phyloP scores from a whole-genome alignment of 1,284 basidiomycete genomes.

The Acaromyces ingoldii region DNA sequence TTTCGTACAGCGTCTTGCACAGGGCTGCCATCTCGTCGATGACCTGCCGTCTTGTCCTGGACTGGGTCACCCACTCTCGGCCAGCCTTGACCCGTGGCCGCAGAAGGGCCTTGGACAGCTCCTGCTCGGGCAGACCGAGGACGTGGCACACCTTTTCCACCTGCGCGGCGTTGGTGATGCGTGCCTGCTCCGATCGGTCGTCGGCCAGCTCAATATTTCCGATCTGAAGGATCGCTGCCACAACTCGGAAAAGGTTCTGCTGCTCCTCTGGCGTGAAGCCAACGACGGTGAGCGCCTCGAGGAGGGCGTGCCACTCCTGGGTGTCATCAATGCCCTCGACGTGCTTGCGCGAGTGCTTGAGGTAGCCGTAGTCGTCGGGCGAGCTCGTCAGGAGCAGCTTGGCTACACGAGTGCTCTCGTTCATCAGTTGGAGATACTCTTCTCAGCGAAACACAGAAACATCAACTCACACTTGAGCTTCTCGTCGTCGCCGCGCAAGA shows the following conservation, averaged over 20 bases:
- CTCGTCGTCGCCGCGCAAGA: conserved; percentile 52
- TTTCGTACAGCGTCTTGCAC: conserved; percentile 96
- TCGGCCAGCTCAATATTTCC: conserved; percentile 84
- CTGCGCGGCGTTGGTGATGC: conserved; percentile 58
- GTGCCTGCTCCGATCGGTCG: conserved; percentile 79
- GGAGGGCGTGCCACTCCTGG: conserved; percentile 78
- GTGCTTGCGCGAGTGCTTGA: conserved; percentile 81
- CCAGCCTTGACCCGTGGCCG: conserved; percentile 79
- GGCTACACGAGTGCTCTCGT: conserved; percentile 44
- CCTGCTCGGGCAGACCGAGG: conserved; percentile 80
- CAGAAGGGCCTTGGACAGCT: conserved; percentile 71
- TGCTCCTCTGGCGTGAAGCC: conserved; percentile 82
- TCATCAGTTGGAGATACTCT: too few species aligned
- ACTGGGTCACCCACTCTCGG: conserved; percentile 92
- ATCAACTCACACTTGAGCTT: conserved; percentile 23
- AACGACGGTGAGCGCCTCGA: conserved; percentile 76
- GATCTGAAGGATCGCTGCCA: conserved; percentile 89
- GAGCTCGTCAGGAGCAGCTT: conserved; percentile 66
- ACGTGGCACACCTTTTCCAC: conserved; percentile 84
- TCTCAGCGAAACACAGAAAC: conserved; percentile 57
- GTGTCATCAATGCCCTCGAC: conserved; percentile 92
- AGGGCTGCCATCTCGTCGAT: conserved; percentile 85
- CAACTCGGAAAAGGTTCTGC: conserved; percentile 85
- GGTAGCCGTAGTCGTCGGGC: conserved; percentile 80
- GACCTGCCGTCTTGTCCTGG: conserved; percentile 84